Percentiles rank a stretch among this genome's conserved stretches.
Evolutionary conservation across 495 filamentous ascomycete species (phyloP).

Genomic region (Darksidea phi): DNA sequence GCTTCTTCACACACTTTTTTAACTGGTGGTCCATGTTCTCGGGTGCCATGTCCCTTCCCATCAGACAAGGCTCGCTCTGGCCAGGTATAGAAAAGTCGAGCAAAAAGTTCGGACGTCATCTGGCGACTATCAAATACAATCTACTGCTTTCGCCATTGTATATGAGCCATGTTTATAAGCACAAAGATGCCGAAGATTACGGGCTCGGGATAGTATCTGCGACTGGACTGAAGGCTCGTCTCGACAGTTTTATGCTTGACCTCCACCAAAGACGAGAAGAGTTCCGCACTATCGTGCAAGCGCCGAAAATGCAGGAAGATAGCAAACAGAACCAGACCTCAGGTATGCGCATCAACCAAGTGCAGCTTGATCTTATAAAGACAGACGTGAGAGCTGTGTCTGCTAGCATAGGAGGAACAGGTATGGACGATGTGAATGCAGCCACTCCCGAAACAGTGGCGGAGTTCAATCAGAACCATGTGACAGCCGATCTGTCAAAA

Average conservation of each 20-base stretch:
- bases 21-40: slow-evolving; percentile 97
- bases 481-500: slow-evolving; percentile 70
- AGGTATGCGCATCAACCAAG: slow-evolving; percentile 92
- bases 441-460: slow-evolving; percentile 59
- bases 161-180: slow-evolving; percentile 95
- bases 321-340: slow-evolving; percentile 74
- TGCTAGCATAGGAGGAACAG: slow-evolving; percentile 74
- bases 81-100: slow-evolving; percentile 90
- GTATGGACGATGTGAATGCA: slow-evolving; percentile 64
- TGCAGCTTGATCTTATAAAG: slow-evolving; percentile 84
- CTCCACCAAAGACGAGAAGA: slow-evolving; percentile 92
- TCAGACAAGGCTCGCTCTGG: slow-evolving; percentile 87
- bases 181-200: slow-evolving; percentile 90
- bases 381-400: slow-evolving; percentile 94
- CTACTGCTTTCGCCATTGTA: slow-evolving; percentile 88
- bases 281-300: slow-evolving; percentile 67
- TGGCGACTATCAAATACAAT: slow-evolving; percentile 97
- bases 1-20: slow-evolving; percentile 98
- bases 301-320: slow-evolving; percentile 53
- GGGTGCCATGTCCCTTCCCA: slow-evolving; percentile 89
- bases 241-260: slow-evolving; percentile 95
- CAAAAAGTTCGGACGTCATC: slow-evolving; percentile 96
- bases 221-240: slow-evolving; percentile 87
- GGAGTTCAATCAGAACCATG: slow-evolving; percentile 53
- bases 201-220: slow-evolving; percentile 77